Evolutionary conservation across 2,329 filamentous ascomycete species (phyloP).

Genomic region (Cryphonectria naterciae): DNA sequence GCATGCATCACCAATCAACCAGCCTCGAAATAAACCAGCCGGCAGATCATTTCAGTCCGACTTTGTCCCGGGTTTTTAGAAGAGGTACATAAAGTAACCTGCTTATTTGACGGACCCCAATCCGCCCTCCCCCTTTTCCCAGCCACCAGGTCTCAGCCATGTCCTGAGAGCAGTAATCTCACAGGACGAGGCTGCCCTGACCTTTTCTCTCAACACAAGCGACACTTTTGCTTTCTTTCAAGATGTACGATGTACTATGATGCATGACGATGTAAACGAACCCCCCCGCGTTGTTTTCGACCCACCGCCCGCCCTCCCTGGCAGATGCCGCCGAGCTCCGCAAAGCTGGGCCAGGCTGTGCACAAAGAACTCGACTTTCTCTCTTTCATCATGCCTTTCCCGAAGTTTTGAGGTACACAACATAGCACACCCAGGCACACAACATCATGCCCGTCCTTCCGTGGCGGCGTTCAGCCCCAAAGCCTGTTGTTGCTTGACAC

Average conservation of each 20-base stretch:
- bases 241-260: not conserved
- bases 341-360: not conserved
- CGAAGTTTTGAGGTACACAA: conserved; percentile 8
- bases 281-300: not conserved
- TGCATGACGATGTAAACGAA: not conserved
- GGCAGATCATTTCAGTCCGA: not conserved
- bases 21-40: conserved; percentile 8
- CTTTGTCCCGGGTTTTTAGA: not conserved
- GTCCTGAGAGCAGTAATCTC: not conserved
- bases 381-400: conserved; percentile 11
- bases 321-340: not conserved
- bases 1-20: not conserved
- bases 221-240: not conserved
- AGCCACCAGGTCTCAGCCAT: conserved; percentile 2
- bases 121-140: not conserved
- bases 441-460: not conserved
- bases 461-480: not conserved
- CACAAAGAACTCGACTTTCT: not conserved
- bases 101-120: not conserved
- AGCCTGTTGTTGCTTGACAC: not conserved
- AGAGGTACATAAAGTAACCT: not conserved
- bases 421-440: conserved; percentile 14
- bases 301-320: not conserved
- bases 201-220: not conserved
- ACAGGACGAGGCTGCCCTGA: not conserved